phyloP scores from a whole-genome alignment of 441 rosid genomes.

The Euphorbia schlechtendalii region DNA sequence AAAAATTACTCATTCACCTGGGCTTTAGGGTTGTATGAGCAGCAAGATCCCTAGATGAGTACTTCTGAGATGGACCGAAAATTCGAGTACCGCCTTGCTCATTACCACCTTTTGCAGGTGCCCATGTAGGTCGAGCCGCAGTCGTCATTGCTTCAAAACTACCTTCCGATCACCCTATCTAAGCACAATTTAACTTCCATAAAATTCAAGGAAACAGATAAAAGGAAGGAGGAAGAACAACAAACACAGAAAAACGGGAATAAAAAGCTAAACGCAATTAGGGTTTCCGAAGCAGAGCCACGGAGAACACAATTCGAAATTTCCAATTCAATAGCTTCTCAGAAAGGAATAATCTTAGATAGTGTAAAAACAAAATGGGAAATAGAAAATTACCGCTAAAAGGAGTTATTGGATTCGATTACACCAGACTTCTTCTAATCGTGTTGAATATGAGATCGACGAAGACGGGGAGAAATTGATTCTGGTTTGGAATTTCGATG shows the following conservation, averaged over 20 bases:
- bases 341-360: background rate
- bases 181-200: background rate
- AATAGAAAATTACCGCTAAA: background rate
- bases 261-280: background rate
- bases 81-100: slow-evolving; percentile 96
- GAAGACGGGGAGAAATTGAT: background rate
- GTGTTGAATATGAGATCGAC: background rate
- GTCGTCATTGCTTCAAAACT: slow-evolving; percentile 56
- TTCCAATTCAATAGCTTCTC: background rate
- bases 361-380: background rate
- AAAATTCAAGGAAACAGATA: background rate
- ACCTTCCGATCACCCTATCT: background rate
- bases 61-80: slow-evolving; percentile 93
- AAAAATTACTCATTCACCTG: slow-evolving; percentile 38
- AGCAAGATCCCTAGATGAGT: slow-evolving; percentile 88
- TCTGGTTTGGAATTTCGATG: too few species aligned
- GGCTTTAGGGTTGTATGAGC: slow-evolving; percentile 83
- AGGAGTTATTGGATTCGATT: background rate
- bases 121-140: slow-evolving; percentile 98
- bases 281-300: background rate
- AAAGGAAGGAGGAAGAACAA: background rate
- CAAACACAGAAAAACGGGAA: too few species aligned
- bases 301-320: background rate
- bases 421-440: background rate
- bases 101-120: slow-evolving; percentile 95